A percentile compares a stretch with the other conserved stretches of the same genome.
These are phyloP conservation scores for Lantana camara DNA, from an alignment of 257 asterid species.

Conservation along the genomic window DNA sequence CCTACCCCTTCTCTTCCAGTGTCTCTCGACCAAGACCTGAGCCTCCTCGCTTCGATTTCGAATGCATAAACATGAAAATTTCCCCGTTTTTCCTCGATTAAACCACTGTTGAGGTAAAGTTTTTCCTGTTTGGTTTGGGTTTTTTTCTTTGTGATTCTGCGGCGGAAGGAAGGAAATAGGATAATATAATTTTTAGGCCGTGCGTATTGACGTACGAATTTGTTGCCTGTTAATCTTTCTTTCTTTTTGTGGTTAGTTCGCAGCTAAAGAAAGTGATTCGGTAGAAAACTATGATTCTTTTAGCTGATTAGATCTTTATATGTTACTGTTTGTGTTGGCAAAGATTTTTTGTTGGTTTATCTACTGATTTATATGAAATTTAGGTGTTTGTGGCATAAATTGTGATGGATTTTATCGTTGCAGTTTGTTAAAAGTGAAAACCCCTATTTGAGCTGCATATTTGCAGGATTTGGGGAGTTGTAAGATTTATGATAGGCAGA, in stretches of 20 bases:
- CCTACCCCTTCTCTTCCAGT: neutral
- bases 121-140: neutral
- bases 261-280: neutral
- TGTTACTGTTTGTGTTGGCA: neutral
- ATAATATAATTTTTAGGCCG: neutral
- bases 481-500: conserved; percentile 3
- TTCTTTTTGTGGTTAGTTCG: neutral
- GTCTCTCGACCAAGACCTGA: conserved; percentile 2
- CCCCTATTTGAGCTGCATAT: neutral
- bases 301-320: conserved; percentile 13
- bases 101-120: neutral
- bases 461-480: neutral
- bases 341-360: neutral
- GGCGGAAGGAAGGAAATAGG: neutral
- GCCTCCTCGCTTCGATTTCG: conserved; percentile 7
- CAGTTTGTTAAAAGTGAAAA: neutral
- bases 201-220: neutral
- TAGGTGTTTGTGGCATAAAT: neutral
- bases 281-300: neutral
- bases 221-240: neutral
- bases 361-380: neutral
- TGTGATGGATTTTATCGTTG: neutral
- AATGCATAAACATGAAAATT: neutral
- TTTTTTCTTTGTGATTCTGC: neutral
- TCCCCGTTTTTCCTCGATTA: neutral